Base-by-base conservation (phyloP, 169 alveolate species). In the Toxoplasma gondii region DNA sequence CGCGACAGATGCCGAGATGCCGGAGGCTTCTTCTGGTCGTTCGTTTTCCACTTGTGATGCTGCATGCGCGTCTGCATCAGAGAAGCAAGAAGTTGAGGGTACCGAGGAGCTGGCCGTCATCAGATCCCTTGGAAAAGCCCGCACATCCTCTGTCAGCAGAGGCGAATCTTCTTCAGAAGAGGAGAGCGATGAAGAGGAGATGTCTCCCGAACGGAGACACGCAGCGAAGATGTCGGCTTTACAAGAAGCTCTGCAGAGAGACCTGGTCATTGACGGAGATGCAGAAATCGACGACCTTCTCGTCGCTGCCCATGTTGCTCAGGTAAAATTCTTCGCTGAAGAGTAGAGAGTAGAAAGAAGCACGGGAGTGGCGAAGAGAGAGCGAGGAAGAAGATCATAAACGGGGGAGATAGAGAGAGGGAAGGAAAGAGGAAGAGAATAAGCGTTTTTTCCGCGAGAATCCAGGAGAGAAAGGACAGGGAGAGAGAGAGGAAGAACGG, bases 221-320 rank as follows among this genome's bases (percentile, higher is more conserved):
- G 88, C 88, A 19, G 67, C n/a, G 41, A 38, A 43, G 34, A 38
- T 82, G 67, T 12, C 38, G 38, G 90, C 53, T 7, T 54, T 88
- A 64, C 86, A 88, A 22, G 84, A 16, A 29, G 45, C 93, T 10
- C 83, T 88, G 54, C 86, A 53, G 54, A 53, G 36, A 36, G 93
- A 90, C 27, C 83, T 90, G 9, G 93, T 90, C 44, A 90, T 90
- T 16, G 93, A 90, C 41, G 93, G 93, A 36, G 93, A 90, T 12
- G 69, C 93, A 22, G 93, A 90, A 43, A 67, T 67, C 24, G 93
- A 90, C 41, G 93, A 90, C 44, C 88, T 90, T 19, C 84, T 90
- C 44, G 93, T 90, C 34, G 93, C 88, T 0, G 93, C 93, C 0
- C 86, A 69, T 39, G 88, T 90, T 53, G 93, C 93, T 0, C 93